Evolutionary conservation across 352 stramenopile species (phyloP), one percentile per base, ranked within the genome.

Genomic region (Pythium insidiosum): DNA sequence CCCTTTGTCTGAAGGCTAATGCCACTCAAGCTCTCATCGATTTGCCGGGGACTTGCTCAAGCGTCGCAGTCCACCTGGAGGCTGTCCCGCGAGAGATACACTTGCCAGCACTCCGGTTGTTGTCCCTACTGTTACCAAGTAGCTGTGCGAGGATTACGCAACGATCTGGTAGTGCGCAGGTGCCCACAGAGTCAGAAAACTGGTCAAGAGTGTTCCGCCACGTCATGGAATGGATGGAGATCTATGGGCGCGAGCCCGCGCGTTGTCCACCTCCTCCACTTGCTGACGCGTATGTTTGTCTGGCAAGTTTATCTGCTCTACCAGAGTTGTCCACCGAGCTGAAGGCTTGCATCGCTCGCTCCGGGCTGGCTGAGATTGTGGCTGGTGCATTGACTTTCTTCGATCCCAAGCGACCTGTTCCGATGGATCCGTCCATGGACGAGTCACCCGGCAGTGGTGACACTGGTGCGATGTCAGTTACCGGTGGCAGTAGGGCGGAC

Each of bases 201-300:
- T 87, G 74, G 75, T 39, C 50, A 1, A 21, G 16, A 5, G 50
- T 88, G 2, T 47, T 85, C 6, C 35, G 58, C 6, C 56, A 83
- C 26, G 38, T 85, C n/a, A 56, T 75, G 15, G 75, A 88, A 47
- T 88, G 75, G 75, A 84, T 88, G 65, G 67, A 85, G 24, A 61
- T 88, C 9, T 85, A 74, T 22, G 63, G 59, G 4, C 58, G 68
- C 19, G 75, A 88, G 12, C 63, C 59, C 18, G 29, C 56, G 16
- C 60, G 30, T 1, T 73, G 62, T 13, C 37, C 58, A 2, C n/a
- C 63, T 3, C 49, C 24, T 10, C 61, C 63, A 2, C 42, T 87
- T 0, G 42, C 56, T 3, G 61, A 78, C 35, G 69, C 69, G 1
- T 84, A 71, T 21, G 47, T 36, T 5, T 69, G 58, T 26, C 31